Conservation (phyloP, 768 basidiomycete genomes). For the Pilatotrama ljubarskyi region DNA sequence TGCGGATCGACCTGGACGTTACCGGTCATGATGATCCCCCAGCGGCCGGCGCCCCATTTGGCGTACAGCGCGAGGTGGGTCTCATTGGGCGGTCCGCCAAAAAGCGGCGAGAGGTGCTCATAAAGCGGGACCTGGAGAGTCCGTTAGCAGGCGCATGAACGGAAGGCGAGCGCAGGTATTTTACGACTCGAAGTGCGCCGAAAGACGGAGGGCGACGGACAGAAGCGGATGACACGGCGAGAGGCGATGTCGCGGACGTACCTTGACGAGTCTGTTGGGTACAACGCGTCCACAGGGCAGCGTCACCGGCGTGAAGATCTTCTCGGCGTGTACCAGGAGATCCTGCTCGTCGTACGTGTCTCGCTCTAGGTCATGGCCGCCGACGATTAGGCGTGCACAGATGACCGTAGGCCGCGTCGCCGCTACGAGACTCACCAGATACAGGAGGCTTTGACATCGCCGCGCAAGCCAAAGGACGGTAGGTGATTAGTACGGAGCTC, state of each 20-base stretch:
- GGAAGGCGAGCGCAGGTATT: not conserved
- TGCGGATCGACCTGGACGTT: constrained; percentile 68
- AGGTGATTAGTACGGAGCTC: too few species aligned
- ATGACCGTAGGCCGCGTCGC: not conserved
- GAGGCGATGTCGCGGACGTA: constrained; percentile 29
- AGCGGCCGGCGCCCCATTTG: constrained; percentile 71
- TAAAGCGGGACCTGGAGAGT: constrained; percentile 81
- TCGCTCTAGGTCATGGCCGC: not conserved
- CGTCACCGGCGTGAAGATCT: constrained; percentile 18
- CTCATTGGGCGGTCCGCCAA: constrained; percentile 72
- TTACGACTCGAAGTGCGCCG: too few species aligned
- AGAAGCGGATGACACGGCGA: too few species aligned
- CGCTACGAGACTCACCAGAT: not conserved
- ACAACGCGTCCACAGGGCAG: constrained; percentile 30
- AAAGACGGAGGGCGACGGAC: too few species aligned
- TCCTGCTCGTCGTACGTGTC: not conserved
- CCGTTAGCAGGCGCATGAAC: not conserved
- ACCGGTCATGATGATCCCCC: constrained; percentile 90
- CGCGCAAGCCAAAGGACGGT: too few species aligned
- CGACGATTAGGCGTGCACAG: not conserved
- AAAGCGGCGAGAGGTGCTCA: constrained; percentile 69
- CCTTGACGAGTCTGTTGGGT: constrained; percentile 51
- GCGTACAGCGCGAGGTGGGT: constrained; percentile 67
- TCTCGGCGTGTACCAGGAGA: not conserved
- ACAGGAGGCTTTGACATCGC: too few species aligned